phyloP scores from a whole-genome alignment of 192 early-diverging fungal genomes.

The Backusella tarrabulga region DNA sequence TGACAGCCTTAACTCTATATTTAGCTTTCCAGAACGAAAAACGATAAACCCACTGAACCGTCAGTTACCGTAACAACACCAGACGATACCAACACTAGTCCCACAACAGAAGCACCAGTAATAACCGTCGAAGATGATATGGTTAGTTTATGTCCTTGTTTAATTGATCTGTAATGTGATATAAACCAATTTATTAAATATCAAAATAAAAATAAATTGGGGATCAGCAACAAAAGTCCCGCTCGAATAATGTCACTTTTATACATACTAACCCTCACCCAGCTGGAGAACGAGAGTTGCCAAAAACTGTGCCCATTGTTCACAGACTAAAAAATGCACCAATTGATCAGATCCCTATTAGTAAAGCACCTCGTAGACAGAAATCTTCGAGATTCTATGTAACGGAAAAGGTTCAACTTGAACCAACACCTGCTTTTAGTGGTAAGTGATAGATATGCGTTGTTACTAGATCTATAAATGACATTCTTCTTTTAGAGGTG shows the following conservation, averaged over 20 bases:
- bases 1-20: background rate
- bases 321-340: slow-evolving; percentile 51
- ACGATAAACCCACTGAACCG: slow-evolving; percentile 5
- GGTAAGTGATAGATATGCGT: slow-evolving; percentile 44
- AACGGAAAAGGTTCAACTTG: slow-evolving; percentile 76
- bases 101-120: background rate
- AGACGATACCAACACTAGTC: background rate
- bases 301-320: slow-evolving; percentile 37
- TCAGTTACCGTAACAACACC: slow-evolving; percentile 9
- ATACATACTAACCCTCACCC: slow-evolving; percentile 18
- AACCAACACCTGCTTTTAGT: slow-evolving; percentile 71
- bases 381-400: slow-evolving; percentile 85
- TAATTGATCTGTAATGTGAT: background rate
- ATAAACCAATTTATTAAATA: background rate
- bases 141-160: slow-evolving; percentile 5
- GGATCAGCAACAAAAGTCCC: slow-evolving; percentile 3
- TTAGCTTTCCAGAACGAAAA: slow-evolving; percentile 31
- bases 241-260: slow-evolving; percentile 15
- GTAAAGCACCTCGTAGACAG: slow-evolving; percentile 79
- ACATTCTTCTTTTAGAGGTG: slow-evolving; percentile 48
- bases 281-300: slow-evolving; percentile 15
- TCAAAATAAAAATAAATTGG: background rate
- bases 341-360: slow-evolving; percentile 72
- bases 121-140: slow-evolving; percentile 9
- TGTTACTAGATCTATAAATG: background rate